These are phyloP conservation scores for Paraconiothyrium sp. DNA, from an alignment of 2,329 filamentous ascomycete species.

Conservation along the genomic window DNA sequence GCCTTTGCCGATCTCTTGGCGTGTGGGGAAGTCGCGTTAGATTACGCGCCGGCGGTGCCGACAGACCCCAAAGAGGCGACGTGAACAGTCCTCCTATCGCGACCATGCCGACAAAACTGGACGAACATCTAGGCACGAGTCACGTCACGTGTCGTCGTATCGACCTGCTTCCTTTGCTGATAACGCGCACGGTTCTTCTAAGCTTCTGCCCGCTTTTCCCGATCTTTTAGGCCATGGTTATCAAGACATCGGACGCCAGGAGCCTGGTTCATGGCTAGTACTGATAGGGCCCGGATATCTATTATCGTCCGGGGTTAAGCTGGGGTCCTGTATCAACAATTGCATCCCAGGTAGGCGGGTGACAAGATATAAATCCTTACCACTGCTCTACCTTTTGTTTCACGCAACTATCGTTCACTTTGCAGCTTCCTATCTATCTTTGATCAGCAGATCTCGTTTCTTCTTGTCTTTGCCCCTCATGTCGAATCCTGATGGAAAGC, in stretches of 20 bases:
- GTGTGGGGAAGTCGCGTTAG: constrained; percentile 1
- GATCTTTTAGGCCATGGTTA: neutral
- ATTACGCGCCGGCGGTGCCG: neutral
- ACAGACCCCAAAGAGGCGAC: neutral
- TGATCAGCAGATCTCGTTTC: neutral
- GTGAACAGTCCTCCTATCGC: constrained; percentile 1
- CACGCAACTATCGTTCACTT: neutral
- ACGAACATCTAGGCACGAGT: neutral
- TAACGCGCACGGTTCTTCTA: neutral
- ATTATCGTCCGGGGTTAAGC: constrained; percentile 5
- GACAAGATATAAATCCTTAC: constrained; percentile 4
- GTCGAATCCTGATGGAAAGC: neutral
- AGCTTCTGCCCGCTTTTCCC: neutral
- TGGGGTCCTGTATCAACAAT: neutral
- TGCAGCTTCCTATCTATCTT: neutral
- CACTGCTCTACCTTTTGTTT: neutral
- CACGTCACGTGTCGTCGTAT: neutral
- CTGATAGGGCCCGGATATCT: neutral
- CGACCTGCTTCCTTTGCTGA: neutral
- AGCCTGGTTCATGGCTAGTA: constrained; percentile 1
- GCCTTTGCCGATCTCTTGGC: neutral
- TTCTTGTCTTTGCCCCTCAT: neutral
- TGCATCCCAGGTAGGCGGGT: too few relatives aligned
- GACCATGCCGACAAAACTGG: neutral
- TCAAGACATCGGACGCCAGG: constrained; percentile 1